A percentile compares a stretch with the other conserved stretches of the same genome.
Evolutionary conservation across 176 grass and related monocot genomes (phyloP).

Genomic region (Ananas comosus): DNA sequence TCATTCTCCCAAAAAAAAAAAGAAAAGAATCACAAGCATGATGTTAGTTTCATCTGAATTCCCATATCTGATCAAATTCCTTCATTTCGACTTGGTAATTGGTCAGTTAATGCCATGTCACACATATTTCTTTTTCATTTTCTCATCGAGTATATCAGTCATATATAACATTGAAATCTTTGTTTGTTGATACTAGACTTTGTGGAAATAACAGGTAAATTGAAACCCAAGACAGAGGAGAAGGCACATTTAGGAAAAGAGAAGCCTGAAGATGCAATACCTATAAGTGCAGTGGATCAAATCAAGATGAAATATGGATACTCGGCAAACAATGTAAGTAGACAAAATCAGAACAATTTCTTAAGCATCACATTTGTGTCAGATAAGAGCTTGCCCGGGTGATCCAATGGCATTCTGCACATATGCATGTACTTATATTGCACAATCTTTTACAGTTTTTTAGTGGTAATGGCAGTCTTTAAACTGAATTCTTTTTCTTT

Average conservation of each 20-base stretch:
- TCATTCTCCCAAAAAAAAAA: no score
- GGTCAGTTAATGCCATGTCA: no score
- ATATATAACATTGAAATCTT: neutral
- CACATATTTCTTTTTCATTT: neutral
- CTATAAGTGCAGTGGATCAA: conserved; percentile 54
- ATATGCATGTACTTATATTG: neutral
- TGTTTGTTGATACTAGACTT: conserved; percentile 2
- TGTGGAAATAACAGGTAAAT: conserved; percentile 45
- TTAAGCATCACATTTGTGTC: neutral
- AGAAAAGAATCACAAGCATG: no score
- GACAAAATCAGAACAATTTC: conserved; percentile 1
- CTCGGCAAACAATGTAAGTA: conserved; percentile 63
- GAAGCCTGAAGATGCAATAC: conserved; percentile 41
- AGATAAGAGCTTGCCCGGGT: no score
- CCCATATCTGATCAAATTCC: no score
- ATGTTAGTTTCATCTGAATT: no score
- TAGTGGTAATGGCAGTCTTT: no score
- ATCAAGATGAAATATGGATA: conserved; percentile 97
- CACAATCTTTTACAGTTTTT: neutral
- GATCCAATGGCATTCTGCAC: neutral
- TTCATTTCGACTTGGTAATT: no score
- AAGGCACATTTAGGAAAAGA: conserved; percentile 37
- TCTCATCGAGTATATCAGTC: neutral
- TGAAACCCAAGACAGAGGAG: conserved; percentile 71
- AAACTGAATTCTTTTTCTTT: no score